A percentile compares a stretch with the other conserved stretches of the same genome.
Evolutionary conservation across 2,329 filamentous ascomycete species (phyloP).

Genomic region (Beauveria asiatica): DNA sequence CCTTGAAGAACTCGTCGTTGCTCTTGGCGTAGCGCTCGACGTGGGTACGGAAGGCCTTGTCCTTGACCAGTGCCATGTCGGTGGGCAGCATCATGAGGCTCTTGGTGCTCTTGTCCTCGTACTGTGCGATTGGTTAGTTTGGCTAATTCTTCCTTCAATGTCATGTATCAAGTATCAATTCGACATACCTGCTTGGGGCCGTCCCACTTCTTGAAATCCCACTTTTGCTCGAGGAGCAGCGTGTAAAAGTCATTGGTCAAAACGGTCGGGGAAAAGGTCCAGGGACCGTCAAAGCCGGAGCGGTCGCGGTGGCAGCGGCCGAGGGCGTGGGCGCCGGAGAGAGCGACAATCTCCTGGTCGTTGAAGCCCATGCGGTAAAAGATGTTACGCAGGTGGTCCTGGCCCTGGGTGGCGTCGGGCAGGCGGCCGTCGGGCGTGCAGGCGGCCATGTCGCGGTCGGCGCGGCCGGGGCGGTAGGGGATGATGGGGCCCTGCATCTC

Average conservation of each 20-base stretch:
- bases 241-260: conserved; percentile 94
- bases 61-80: conserved; percentile 78
- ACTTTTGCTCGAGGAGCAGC: conserved; percentile 84
- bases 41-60: conserved; percentile 73
- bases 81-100: conserved; percentile 95
- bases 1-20: conserved; percentile 85
- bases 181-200: conserved; percentile 58
- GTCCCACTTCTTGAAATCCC: conserved; percentile 84
- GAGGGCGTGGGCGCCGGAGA: conserved; percentile 76
- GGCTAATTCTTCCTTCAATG: too few species aligned
- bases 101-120: conserved; percentile 81
- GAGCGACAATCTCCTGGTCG: conserved; percentile 91
- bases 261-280: conserved; percentile 86
- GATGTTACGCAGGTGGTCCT: conserved; percentile 79
- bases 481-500: conserved; percentile 88
- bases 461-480: conserved; percentile 80
- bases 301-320: conserved; percentile 86
- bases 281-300: conserved; percentile 79
- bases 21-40: conserved; percentile 88
- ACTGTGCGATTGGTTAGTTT: conserved; percentile 30
- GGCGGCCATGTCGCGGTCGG: conserved; percentile 67
- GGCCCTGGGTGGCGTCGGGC: conserved; percentile 69
- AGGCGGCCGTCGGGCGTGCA: conserved; percentile 91
- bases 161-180: conserved; percentile 24
- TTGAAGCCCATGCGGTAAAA: conserved; percentile 98